Base-by-base conservation (phyloP, 2,329 filamentous ascomycete species). In the Clonostachys rosea region DNA sequence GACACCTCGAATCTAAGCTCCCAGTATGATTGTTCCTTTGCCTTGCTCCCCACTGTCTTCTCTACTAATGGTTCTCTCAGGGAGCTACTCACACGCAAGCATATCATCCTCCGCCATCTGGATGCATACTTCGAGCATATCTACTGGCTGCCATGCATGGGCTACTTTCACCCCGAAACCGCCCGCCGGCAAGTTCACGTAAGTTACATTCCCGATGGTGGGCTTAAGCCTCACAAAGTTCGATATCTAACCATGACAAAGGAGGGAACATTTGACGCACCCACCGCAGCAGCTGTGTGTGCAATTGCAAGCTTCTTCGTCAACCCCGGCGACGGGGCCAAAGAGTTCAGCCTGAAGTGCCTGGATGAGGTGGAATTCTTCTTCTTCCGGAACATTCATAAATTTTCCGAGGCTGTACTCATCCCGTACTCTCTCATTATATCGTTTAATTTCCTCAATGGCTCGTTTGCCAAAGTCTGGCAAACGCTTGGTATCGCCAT, bases 311-410 rank as follows among this genome's bases (percentile, higher is more conserved):
- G 62, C 34, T 58, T 66, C 33, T 65, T 69, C 40, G 57, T 70
- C 34, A 61, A 63, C 35, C 59, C 66, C 0, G 55, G 60, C 14
- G 7, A 12, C 14, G 56, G 56, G 4, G 61, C 61, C 5, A 59
- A 60, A 9, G 64, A 64, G 8, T 69, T 71, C 47, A 62, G 64
- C 6, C 57, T 59, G 43, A 65, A 59, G 43, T 72, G 67, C 51
- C 64, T 60, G 47, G 61, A 65, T 14, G 57, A 65, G 44, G 63
- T 71, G 35, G 68, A 72, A 47, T 59, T 63, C 45, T 62, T 66
- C 53, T 51, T 74, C 35, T 61, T 70, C 57, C 61, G 67, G 40
- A 63, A 69, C 52, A 60, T 74, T 45, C 62, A 67, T 52, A 60
- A 57, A 34, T 64, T 69, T 37, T 61, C 59, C 36, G 62, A 66